Base-by-base conservation (phyloP, 176 grass and related monocot genomes). In the Oryza brachyantha region DNA sequence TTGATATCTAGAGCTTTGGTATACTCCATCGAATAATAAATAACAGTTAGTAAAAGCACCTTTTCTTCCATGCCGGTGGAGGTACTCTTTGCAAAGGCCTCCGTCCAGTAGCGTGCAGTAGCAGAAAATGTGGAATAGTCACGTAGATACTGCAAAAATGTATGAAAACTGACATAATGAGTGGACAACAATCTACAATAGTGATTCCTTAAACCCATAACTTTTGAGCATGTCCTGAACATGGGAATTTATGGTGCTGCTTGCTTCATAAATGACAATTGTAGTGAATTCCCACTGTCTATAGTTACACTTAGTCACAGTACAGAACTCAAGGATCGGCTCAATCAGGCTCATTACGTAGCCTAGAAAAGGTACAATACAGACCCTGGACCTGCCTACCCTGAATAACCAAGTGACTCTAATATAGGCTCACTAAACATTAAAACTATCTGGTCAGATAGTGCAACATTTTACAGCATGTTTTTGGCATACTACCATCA, bases 51-150 rank as follows among this genome's bases (percentile, higher is more conserved):
- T 40, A 29, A 14, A 25, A 42, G 40, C 74, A 93, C 96, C 96
- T 99, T 99, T 57, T 99, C 96, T 79, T 99, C 96, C 75, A 96
- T 93, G 66, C 84, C 88, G 45, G 86, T 85, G 70, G 88, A 96
- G 31, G 84, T 46, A 22, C 83, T 87, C 85, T 88, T 98, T 39
- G 96, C 96, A 61, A 91, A 99, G 52, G 92, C 90, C 75, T 95
- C 92, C 27, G 96, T 99, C 96, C 96, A 99, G 65, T 99, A 92
- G 32, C 85, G 83, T 89, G 96, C 92, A n/a, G 96, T 99, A 29
- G 79, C 66, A 32, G 89, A 67, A 8, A 99, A 99, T 64, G 88
- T 95, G 12, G 73, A 60, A 60, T 93, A 84, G 27, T 99, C 90
- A 64, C 87, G 71, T 68, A 94, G 74, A 48, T 93, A 95, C 92